A percentile compares a stretch with the other conserved stretches of the same genome.
These are phyloP conservation scores for Blastomyces silverae DNA, from an alignment of 2,329 filamentous ascomycete genomes.

Conservation along the genomic window DNA sequence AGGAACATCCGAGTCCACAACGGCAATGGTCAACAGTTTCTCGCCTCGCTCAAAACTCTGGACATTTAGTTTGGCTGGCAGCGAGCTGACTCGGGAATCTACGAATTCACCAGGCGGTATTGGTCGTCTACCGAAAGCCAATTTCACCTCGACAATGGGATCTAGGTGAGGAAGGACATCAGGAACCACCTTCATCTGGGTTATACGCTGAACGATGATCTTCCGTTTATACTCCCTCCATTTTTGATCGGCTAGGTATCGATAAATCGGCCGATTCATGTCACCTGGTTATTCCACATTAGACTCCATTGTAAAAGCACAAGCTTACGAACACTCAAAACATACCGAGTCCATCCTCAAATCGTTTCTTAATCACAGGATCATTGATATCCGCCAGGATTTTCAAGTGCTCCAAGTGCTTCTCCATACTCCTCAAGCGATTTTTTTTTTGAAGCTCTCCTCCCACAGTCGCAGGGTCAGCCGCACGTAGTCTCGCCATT, in stretches of 20 bases:
- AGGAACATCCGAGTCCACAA: slow-evolving; percentile 88
- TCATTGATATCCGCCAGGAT: slow-evolving; percentile 92
- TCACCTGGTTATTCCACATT: slow-evolving; percentile 55
- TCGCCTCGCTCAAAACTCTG: slow-evolving; percentile 78
- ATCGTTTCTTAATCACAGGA: slow-evolving; percentile 83
- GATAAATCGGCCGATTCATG: slow-evolving; percentile 95
- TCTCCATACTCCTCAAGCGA: slow-evolving; percentile 61
- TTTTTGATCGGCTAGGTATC: slow-evolving; percentile 75
- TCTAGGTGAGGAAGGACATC: slow-evolving; percentile 78
- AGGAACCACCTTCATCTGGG: slow-evolving; percentile 78
- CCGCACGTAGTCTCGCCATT: slow-evolving; percentile 60
- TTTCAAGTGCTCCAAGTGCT: slow-evolving; percentile 71
- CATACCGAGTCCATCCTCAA: slow-evolving; percentile 83
- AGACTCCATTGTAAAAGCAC: slow-evolving; percentile 14
- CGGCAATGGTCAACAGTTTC: slow-evolving; percentile 73
- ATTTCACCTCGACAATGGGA: slow-evolving; percentile 68
- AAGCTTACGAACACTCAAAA: slow-evolving; percentile 1
- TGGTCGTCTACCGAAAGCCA: slow-evolving; percentile 67
- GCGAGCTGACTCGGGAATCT: slow-evolving; percentile 64
- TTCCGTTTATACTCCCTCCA: slow-evolving; percentile 79
- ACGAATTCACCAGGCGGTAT: slow-evolving; percentile 73
- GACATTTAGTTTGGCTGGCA: slow-evolving; percentile 66
- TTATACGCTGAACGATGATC: slow-evolving; percentile 75
- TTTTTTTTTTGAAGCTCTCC: slow-evolving; percentile 60
- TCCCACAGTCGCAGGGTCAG: slow-evolving; percentile 52